Conservation (phyloP, 352 stramenopile genomes). For the Phytophthora tubulina region DNA sequence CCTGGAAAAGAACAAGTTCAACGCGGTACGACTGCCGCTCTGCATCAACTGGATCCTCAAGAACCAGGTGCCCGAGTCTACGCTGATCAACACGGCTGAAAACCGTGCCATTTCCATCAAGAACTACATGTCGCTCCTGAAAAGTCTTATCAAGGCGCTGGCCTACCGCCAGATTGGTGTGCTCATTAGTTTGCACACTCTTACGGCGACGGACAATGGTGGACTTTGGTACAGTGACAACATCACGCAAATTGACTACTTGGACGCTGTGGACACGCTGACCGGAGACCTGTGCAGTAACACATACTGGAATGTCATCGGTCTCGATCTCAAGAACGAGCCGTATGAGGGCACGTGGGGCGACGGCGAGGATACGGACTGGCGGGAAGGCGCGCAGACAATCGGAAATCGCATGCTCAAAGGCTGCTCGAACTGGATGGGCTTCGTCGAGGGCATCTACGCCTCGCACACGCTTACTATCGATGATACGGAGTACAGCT, state of each 20-base stretch:
- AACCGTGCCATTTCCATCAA: conserved; percentile 68
- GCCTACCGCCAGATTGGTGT: conserved; percentile 45
- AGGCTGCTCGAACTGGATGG: conserved; percentile 66
- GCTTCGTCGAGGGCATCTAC: conserved; percentile 71
- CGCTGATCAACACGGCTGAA: conserved; percentile 55
- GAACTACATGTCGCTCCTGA: conserved; percentile 58
- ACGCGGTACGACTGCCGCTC: conserved; percentile 50
- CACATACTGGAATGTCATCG: conserved; percentile 83
- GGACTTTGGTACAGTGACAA: conserved; percentile 55
- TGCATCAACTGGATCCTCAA: conserved; percentile 64
- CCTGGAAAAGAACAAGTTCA: conserved; percentile 57
- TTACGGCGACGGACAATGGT: conserved; percentile 38
- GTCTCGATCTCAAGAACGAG: conserved; percentile 79
- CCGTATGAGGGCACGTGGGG: conserved; percentile 61
- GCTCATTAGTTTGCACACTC: conserved; percentile 58
- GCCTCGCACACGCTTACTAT: conserved; percentile 46
- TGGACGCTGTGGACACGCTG: conserved; percentile 57
- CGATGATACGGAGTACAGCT: conserved; percentile 48
- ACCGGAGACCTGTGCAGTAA: conserved; percentile 57
- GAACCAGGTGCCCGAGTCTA: conserved; percentile 56
- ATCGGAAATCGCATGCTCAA: conserved; percentile 70
- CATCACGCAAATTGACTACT: conserved; percentile 47
- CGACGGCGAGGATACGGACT: conserved; percentile 51
- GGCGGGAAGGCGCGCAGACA: conserved; percentile 45
- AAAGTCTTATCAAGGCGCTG: conserved; percentile 52